phyloP scores from a whole-genome alignment of 2,329 filamentous ascomycete genomes.

The Aspergillus carbonarius region DNA sequence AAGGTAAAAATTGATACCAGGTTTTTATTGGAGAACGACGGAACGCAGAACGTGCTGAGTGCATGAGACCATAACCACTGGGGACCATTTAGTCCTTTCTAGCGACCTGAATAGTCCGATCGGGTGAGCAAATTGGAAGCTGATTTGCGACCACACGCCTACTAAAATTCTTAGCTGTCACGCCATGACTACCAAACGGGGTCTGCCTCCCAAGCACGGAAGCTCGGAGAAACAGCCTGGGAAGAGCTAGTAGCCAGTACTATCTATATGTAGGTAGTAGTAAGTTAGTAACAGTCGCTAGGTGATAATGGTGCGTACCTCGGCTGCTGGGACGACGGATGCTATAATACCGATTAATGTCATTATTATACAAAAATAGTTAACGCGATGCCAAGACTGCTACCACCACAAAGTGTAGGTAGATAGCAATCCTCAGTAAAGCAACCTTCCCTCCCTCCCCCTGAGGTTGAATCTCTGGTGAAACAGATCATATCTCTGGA shows the following conservation, averaged over 20 bases:
- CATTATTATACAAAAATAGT: background rate
- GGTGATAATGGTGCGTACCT: background rate
- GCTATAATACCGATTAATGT: slow-evolving; percentile 1
- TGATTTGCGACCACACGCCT: slow-evolving; percentile 17
- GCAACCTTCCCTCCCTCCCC: background rate
- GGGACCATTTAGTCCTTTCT: slow-evolving; percentile 9
- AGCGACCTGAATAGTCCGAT: slow-evolving; percentile 11
- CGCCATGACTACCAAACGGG: slow-evolving; percentile 11
- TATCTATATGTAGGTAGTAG: background rate
- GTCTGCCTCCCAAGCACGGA: slow-evolving; percentile 9
- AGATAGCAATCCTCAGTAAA: background rate
- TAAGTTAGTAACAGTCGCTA: background rate
- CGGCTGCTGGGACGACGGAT: background rate
- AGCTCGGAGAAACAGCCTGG: slow-evolving; percentile 16
- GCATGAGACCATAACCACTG: slow-evolving; percentile 12
- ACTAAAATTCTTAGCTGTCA: slow-evolving; percentile 22
- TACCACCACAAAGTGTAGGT: background rate
- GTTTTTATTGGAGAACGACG: background rate
- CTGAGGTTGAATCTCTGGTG: background rate
- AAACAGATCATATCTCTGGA: background rate
- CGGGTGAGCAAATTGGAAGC: slow-evolving; percentile 15
- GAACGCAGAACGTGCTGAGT: slow-evolving; percentile 17
- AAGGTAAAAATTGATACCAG: background rate
- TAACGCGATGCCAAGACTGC: background rate
- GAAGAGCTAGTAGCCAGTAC: slow-evolving; percentile 5